Percentiles rank a stretch among this genome's conserved stretches.
Evolutionary conservation across 2,329 filamentous ascomycete species (phyloP).

Genomic region (Helotiales sp.): DNA sequence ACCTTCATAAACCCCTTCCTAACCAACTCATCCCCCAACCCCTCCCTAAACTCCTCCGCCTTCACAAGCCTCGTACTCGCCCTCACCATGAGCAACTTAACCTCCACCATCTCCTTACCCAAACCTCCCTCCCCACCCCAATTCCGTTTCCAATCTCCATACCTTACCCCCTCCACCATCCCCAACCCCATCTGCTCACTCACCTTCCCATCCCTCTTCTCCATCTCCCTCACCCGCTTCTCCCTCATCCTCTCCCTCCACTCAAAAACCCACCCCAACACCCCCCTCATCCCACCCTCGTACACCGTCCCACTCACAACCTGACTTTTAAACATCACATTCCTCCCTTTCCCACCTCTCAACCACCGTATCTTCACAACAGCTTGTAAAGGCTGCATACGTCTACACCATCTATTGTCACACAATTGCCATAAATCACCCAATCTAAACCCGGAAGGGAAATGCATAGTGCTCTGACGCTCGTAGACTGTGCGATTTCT

Average conservation of each 20-base stretch:
- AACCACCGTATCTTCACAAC: background rate
- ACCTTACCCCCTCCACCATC: background rate
- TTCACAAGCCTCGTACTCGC: background rate
- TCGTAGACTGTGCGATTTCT: background rate
- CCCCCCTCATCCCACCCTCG: background rate
- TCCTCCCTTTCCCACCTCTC: background rate
- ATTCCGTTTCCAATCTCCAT: too few species aligned
- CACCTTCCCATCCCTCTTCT: background rate
- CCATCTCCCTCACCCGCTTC: background rate
- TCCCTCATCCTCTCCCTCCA: background rate
- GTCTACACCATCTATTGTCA: background rate
- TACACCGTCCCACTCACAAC: background rate
- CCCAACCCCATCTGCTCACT: background rate
- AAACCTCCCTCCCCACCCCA: background rate
- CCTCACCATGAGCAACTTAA: background rate
- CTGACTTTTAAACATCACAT: background rate
- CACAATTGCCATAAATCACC: conserved; percentile 8
- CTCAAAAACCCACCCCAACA: background rate
- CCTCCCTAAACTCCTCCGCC: background rate
- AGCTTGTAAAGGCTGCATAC: background rate
- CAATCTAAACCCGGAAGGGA: conserved; percentile 12
- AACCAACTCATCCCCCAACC: background rate
- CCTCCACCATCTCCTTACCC: background rate
- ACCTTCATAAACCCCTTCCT: conserved; percentile 5
- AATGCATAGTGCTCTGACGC: background rate